Conservation (phyloP, 2,329 filamentous ascomycete species). For the Apiospora hydei region DNA sequence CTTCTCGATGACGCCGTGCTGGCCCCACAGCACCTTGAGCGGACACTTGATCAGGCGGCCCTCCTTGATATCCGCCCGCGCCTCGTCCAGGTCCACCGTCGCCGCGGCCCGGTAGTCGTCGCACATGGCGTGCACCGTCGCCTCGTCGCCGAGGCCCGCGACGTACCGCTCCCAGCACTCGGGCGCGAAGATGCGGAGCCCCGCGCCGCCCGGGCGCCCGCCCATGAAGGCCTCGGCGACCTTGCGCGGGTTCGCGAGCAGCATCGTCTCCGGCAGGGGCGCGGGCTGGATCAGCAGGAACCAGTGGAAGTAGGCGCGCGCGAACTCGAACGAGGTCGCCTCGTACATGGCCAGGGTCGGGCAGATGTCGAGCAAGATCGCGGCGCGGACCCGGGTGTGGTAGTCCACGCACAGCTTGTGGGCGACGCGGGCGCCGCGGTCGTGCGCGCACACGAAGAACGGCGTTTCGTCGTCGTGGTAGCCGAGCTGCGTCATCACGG, state of each 20-base stretch:
- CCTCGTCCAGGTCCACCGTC: conserved; percentile 59
- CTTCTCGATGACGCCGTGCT: conserved; percentile 55
- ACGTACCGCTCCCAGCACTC: conserved; percentile 51
- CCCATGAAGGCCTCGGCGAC: conserved; percentile 54
- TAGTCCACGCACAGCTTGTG: conserved; percentile 61
- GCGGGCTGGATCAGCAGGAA: conserved; percentile 62
- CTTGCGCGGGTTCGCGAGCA: conserved; percentile 45
- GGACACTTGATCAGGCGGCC: conserved; percentile 54
- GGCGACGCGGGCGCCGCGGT: conserved; percentile 62
- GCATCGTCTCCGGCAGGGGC: conserved; percentile 59
- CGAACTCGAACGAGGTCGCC: conserved; percentile 50
- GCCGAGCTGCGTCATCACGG: conserved; percentile 53
- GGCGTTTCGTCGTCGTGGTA: conserved; percentile 34
- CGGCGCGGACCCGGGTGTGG: conserved; percentile 47
- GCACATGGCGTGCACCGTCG: conserved; percentile 56
- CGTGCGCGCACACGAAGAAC: conserved; percentile 62
- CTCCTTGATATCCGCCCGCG: conserved; percentile 51
- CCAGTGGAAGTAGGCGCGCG: conserved; percentile 64
- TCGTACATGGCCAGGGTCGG: conserved; percentile 63
- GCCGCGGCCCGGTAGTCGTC: conserved; percentile 64
- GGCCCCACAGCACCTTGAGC: conserved; percentile 59
- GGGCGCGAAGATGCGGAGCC: conserved; percentile 43
- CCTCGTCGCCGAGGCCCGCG: conserved; percentile 48
- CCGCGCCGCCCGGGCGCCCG: conserved; percentile 45
- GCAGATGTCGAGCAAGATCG: conserved; percentile 59